phyloP scores from a whole-genome alignment of 2,329 filamentous ascomycete species.

The Neofusicoccum sp. region DNA sequence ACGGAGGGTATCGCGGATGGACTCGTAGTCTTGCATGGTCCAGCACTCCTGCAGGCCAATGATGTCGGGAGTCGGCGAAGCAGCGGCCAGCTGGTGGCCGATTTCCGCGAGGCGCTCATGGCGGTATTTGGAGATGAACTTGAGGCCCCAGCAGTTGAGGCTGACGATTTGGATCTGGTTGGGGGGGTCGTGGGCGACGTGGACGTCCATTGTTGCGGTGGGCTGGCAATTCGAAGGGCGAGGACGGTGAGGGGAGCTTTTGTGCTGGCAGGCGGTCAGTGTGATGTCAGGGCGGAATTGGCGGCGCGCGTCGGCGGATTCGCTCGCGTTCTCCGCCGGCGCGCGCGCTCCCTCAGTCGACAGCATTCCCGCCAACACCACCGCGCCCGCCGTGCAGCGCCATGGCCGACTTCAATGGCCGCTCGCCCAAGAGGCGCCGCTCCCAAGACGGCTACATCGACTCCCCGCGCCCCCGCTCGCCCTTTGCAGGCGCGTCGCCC shows the following conservation, averaged over 20 bases:
- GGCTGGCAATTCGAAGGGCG: background rate
- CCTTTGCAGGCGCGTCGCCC: conserved; percentile 31
- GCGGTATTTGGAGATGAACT: conserved; percentile 79
- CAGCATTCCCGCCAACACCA: background rate
- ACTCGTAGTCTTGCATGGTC: conserved; percentile 80
- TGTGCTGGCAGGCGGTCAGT: background rate
- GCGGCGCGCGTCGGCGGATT: conserved; percentile 3
- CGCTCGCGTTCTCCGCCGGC: conserved; percentile 15
- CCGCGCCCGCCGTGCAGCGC: background rate
- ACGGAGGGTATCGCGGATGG: conserved; percentile 76
- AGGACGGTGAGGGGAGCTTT: conserved; percentile 1
- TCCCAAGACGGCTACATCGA: conserved; percentile 31
- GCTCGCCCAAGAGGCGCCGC: conserved; percentile 35
- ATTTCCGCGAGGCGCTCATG: conserved; percentile 80
- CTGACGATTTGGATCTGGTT: conserved; percentile 74
- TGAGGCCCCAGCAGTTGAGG: conserved; percentile 96
- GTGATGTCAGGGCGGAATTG: conserved; percentile 19
- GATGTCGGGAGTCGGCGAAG: conserved; percentile 73
- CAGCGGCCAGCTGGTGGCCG: conserved; percentile 72
- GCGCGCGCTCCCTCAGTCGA: background rate
- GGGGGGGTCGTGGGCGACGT: conserved; percentile 32
- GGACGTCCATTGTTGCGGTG: background rate
- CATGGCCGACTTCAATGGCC: conserved; percentile 22
- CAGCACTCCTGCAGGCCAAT: conserved; percentile 96
- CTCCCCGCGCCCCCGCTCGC: conserved; percentile 36